phyloP scores from a whole-genome alignment of 2,329 filamentous ascomycete species.

The Pezizomycotina sp. region DNA sequence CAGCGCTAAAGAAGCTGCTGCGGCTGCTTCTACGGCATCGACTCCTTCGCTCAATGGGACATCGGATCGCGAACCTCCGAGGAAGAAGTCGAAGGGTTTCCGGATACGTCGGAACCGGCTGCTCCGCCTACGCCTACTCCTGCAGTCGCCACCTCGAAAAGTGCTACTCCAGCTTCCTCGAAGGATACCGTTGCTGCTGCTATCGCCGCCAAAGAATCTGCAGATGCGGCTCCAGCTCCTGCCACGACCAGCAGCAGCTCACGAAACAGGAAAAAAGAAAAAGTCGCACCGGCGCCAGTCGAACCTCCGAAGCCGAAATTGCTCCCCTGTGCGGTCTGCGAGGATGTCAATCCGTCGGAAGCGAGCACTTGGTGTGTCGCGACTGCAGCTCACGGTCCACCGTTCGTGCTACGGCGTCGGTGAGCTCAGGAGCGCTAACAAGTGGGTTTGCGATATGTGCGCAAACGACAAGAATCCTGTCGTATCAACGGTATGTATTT shows the following conservation, averaged over 20 bases:
- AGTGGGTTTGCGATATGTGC: constrained; percentile 95
- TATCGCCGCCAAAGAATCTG: constrained; percentile 29
- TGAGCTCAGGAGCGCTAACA: constrained; percentile 47
- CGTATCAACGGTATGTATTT: constrained; percentile 61
- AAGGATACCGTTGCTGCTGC: constrained; percentile 30
- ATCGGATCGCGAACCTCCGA: constrained; percentile 38
- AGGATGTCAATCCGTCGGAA: constrained; percentile 54
- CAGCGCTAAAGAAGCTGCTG: constrained; percentile 26
- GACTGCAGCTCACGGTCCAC: constrained; percentile 84
- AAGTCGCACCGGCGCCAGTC: constrained; percentile 45
- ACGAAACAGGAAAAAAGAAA: constrained; percentile 35
- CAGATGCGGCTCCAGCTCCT: constrained; percentile 28
- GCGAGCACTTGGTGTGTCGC: constrained; percentile 60
- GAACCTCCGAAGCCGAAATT: constrained; percentile 62
- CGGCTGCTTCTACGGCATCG: constrained; percentile 15
- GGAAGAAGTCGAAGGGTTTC: constrained; percentile 49
- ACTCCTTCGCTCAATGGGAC: constrained; percentile 21
- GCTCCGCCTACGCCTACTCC: no score
- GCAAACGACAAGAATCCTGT: constrained; percentile 81
- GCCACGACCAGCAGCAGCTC: constrained; percentile 31
- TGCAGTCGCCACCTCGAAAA: no score
- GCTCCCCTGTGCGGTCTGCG: constrained; percentile 74
- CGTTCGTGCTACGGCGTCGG: constrained; percentile 82
- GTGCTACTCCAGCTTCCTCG: constrained; percentile 27
- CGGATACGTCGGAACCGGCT: no score